Conservation (phyloP, 345 rosid species). For the Balakata baccata region DNA sequence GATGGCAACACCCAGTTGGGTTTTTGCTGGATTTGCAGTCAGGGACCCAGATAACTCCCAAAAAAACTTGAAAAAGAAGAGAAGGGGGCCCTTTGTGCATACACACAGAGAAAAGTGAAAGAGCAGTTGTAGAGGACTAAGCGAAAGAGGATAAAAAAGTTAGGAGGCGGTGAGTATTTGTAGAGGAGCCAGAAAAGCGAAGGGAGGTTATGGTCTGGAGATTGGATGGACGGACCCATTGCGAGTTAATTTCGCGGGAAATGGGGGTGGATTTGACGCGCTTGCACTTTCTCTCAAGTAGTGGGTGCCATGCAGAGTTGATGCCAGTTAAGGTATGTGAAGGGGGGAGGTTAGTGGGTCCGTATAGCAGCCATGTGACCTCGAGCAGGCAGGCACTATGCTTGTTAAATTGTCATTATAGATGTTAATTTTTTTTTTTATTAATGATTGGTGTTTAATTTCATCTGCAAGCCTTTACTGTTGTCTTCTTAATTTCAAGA, state of each 20-base stretch:
- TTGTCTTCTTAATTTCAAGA: too few species aligned
- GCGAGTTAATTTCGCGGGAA: conserved; percentile 4
- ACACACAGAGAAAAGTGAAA: too few species aligned
- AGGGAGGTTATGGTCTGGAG: not conserved
- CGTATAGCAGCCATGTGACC: conserved; percentile 36
- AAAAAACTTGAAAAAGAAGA: not conserved
- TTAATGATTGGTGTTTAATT: too few species aligned
- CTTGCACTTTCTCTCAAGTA: not conserved
- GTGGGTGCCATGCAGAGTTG: conserved; percentile 35
- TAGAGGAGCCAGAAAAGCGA: conserved; percentile 18
- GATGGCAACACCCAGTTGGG: conserved; percentile 21
- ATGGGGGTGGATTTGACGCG: conserved; percentile 10
- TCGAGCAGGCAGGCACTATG: conserved; percentile 2
- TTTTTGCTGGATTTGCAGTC: conserved; percentile 26
- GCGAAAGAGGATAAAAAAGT: not conserved
- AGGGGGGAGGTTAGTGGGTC: conserved; percentile 15
- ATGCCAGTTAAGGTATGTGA: conserved; percentile 33
- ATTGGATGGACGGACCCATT: not conserved
- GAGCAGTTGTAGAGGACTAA: not conserved
- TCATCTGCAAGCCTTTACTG: too few species aligned
- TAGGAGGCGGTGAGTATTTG: conserved; percentile 25
- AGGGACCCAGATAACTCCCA: conserved; percentile 36
- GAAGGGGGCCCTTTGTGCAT: too few species aligned
- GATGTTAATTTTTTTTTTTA: not conserved
- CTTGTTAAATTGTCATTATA: too few species aligned